phyloP scores from a whole-genome alignment of 176 grass and related monocot genomes.

The Oryza brachyantha region DNA sequence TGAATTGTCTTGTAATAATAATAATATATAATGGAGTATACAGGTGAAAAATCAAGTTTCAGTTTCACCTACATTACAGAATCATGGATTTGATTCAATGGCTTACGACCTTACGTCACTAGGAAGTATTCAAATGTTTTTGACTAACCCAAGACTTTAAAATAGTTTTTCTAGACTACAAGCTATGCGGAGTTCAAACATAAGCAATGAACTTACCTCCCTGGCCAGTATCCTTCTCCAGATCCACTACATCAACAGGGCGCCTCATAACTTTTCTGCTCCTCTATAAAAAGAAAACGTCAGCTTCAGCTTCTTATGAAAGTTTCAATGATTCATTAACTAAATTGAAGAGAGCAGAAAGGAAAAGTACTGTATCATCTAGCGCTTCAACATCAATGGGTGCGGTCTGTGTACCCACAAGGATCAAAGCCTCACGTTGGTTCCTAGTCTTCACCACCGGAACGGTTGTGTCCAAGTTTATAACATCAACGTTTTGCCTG shows the following conservation, averaged over 20 bases:
- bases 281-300: slow-evolving; percentile 6
- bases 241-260: background rate
- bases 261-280: background rate
- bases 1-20: background rate
- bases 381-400: slow-evolving; percentile 38
- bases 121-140: background rate
- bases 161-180: background rate
- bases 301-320: background rate
- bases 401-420: background rate
- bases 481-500: background rate
- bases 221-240: background rate
- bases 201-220: slow-evolving; percentile 8
- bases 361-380: slow-evolving; percentile 9
- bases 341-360: background rate
- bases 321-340: background rate
- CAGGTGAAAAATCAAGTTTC: background rate
- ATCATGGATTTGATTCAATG: background rate
- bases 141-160: background rate
- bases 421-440: background rate
- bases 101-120: background rate
- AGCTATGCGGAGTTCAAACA: background rate
- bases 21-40: background rate
- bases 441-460: background rate
- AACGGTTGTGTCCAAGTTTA: background rate
- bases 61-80: background rate